Evolutionary conservation across 106 monocot species (phyloP).

Genomic region (Dioscorea zingiberensis): DNA sequence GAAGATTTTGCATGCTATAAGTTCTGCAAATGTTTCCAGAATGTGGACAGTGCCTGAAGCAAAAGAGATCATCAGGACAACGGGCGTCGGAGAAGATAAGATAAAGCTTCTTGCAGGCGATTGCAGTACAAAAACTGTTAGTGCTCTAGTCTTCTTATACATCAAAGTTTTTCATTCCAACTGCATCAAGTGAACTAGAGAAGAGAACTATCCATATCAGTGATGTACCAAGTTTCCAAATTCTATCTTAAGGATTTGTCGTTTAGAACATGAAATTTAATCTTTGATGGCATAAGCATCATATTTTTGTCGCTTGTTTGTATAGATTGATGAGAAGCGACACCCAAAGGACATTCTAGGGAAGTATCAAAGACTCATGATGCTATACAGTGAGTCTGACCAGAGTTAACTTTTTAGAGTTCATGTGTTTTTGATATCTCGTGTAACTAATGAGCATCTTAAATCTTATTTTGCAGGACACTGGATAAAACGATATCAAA

Average conservation of each 20-base stretch:
- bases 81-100: slow-evolving; percentile 35
- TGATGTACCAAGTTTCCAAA: too few species aligned
- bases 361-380: slow-evolving; percentile 43
- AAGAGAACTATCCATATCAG: too few species aligned
- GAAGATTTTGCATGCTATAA: too few species aligned
- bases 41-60: slow-evolving; percentile 87
- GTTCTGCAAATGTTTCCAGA: slow-evolving; percentile 19
- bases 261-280: too few species aligned
- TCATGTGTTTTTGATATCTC: too few species aligned
- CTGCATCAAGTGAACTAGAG: too few species aligned
- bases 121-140: slow-evolving; percentile 55
- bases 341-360: slow-evolving; percentile 21
- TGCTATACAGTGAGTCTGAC: slow-evolving; percentile 46
- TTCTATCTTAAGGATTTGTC: too few species aligned
- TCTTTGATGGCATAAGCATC: too few species aligned
- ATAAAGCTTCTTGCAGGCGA: slow-evolving; percentile 44
- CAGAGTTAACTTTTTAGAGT: too few species aligned
- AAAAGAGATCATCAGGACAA: slow-evolving; percentile 50
- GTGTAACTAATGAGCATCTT: too few species aligned
- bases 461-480: slow-evolving; percentile 30
- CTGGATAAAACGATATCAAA: slow-evolving; percentile 88
- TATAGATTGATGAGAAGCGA: slow-evolving; percentile 24
- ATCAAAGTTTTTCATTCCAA: background rate
- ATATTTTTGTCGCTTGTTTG: too few species aligned
- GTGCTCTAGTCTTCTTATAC: slow-evolving; percentile 4